Evolutionary conservation across 1,284 basidiomycete genomes (phyloP), one percentile per base, ranked within the genome.

Genomic region (Ustilago loliicola): DNA sequence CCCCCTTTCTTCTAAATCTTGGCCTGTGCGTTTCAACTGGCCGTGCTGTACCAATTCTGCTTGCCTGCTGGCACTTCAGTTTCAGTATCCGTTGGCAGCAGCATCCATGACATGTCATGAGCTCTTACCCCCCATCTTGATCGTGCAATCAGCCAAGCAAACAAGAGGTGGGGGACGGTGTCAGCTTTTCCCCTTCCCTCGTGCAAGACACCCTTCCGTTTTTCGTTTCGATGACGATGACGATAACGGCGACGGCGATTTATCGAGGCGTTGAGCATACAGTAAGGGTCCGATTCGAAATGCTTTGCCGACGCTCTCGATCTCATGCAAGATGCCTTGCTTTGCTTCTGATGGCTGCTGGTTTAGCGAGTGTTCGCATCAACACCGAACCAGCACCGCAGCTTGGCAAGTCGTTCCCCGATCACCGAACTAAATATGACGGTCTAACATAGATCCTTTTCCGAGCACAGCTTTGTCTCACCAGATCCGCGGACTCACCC

Each of bases 1-100:
- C n/a, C 48, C 57, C 29, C 27, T 57, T 75, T 76, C 73, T 76
- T 76, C 73, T 68, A 64, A 67, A 65, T 36, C 32, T 30, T 76
- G 73, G 73, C 61, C 61, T 65, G 73, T 72, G 73, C 73, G 68
- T 34, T 23, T 25, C 10, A 10, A 21, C 8, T 27, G 25, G 6
- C 15, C 34, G 32, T 5, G 10, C 9, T 17, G 27, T 25, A 23
- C 5, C 19, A 23, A 21, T 25, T 45, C 36, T 38, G 36, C 36
- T 38, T 15, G 36, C 8, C 36, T 38, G 36, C 8, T 15, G 17
- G 11, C 32, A 34, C 32, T 17, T 13, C 17, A 13, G n/a, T n/a
- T 42, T 17, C n/a, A 15, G 40, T 42, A 19, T 42, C 40, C n/a
- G n/a, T n/a, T n/a, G n/a, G 40, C 15, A 13, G 45, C 45, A 47